phyloP scores from a whole-genome alignment of 2,329 filamentous ascomycete genomes.

The Byssothecium circinans region DNA sequence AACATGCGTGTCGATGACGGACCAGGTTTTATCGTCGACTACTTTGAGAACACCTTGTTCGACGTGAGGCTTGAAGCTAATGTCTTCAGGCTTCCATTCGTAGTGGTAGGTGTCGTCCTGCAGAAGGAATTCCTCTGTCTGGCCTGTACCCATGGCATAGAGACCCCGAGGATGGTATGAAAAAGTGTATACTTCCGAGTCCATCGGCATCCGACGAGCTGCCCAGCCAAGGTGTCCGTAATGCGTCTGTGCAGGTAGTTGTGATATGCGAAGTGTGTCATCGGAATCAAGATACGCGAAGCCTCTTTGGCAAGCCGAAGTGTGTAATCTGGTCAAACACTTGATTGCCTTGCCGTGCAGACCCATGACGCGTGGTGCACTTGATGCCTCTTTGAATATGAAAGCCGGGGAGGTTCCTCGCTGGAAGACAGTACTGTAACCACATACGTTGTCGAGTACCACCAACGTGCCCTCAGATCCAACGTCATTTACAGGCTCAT shows the following conservation, averaged over 20 bases:
- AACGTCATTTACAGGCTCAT: slow-evolving; percentile 53
- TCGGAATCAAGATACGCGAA: slow-evolving; percentile 77
- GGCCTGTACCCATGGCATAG: slow-evolving; percentile 75
- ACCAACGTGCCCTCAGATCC: slow-evolving; percentile 55
- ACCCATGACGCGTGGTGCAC: slow-evolving; percentile 71
- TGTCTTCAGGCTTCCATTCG: slow-evolving; percentile 75
- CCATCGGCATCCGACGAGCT: slow-evolving; percentile 70
- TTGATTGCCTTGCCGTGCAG: slow-evolving; percentile 69
- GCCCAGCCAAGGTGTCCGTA: slow-evolving; percentile 77
- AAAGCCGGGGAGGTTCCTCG: slow-evolving; percentile 79
- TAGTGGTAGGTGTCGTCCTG: slow-evolving; percentile 82
- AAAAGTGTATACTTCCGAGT: slow-evolving; percentile 70
- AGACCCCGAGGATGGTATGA: slow-evolving; percentile 76
- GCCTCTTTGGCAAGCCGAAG: slow-evolving; percentile 73
- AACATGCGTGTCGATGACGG: slow-evolving; percentile 72
- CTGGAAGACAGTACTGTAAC: slow-evolving; percentile 80
- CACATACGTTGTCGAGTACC: slow-evolving; percentile 66
- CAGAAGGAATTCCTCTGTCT: slow-evolving; percentile 72
- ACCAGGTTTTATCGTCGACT: slow-evolving; percentile 75
- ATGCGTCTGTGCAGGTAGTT: slow-evolving; percentile 67
- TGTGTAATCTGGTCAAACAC: slow-evolving; percentile 76
- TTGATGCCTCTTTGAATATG: slow-evolving; percentile 79
- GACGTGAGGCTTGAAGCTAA: slow-evolving; percentile 64
- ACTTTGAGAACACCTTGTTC: slow-evolving; percentile 76
- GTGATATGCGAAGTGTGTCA: slow-evolving; percentile 72